Evolutionary conservation across 768 basidiomycete genomes (phyloP), one percentile per base, ranked within the genome.

Genomic region (Macrolepiota albuminosa): DNA sequence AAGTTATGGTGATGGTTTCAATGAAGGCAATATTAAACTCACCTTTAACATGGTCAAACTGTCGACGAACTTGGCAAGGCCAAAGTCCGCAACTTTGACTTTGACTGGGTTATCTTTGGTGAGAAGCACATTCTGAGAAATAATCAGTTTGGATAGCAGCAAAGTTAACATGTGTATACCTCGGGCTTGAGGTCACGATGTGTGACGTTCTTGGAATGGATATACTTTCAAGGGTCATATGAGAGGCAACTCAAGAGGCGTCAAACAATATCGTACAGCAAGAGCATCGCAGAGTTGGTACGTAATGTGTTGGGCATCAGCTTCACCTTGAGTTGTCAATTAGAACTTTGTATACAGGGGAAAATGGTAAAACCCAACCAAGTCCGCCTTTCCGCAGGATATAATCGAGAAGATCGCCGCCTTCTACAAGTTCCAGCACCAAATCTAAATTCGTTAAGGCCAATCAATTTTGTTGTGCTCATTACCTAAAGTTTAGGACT

Each of bases 161-260:
- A 45, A 33, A 26, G 53, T 60, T 52, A 46, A 2, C 45, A 68
- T 63, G 46, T 8, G 60, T 57, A 24, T 40, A 86, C 86, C 76
- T 91, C 89, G 1, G 96, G 95, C 71, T 97, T 97, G 48, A 98
- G 75, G 71, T 99, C 97, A 48, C 97, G 89, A 73, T 98, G 96
- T 0, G 93, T 83, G 48, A 99, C 87, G 16, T 88, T 89, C 67
- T 84, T 77, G 8, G 76, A 77, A 61, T 91, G 91, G 53, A 91
- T 84, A 64, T 89, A 91, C 78, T 81, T 51, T 18, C 39, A 34
- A 53, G 18, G 26, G 54, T 9, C 58, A 40, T 31, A 42, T 45
- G 29, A 39, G 57, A 54, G 66, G 8, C 5, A 34, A 61, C 9
- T 40, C 21, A 2, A 57, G 16, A 9, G 49, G 13, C 9, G 45